Conservation (phyloP, 2,329 filamentous ascomycete species). For the Aspergillus uvarum region DNA sequence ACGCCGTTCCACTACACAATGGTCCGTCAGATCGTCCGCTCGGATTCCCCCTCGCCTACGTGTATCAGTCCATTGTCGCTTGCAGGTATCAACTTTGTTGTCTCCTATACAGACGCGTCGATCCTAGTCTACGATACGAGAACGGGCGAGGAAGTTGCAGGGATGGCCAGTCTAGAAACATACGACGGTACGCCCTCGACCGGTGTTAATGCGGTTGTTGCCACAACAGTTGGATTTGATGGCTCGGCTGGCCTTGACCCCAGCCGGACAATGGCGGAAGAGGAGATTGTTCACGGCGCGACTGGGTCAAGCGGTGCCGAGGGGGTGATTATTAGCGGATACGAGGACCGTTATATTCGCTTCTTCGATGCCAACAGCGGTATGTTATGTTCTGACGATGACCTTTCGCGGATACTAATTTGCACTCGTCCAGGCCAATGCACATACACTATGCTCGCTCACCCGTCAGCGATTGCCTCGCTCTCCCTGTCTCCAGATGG, state of each 20-base stretch:
- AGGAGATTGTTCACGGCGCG: conserved; percentile 76
- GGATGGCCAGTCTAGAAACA: conserved; percentile 91
- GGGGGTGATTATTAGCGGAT: conserved; percentile 91
- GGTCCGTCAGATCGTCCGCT: conserved; percentile 77
- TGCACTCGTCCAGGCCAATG: conserved; percentile 72
- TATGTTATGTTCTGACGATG: conserved; percentile 54
- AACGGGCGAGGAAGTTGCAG: conserved; percentile 84
- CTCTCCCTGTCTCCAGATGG: conserved; percentile 91
- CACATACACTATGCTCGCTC: conserved; percentile 97
- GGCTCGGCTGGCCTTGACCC: conserved; percentile 60
- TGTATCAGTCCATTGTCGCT: conserved; percentile 87
- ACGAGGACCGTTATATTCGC: conserved; percentile 92
- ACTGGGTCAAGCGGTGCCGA: conserved; percentile 83
- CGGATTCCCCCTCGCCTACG: conserved; percentile 73
- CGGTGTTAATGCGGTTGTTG: conserved; percentile 86
- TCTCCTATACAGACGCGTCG: conserved; percentile 85
- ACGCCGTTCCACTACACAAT: conserved; percentile 87
- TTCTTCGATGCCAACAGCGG: conserved; percentile 99
- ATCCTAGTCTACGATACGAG: conserved; percentile 90
- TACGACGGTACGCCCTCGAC: conserved; percentile 83
- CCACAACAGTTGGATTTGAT: conserved; percentile 80
- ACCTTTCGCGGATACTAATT: conserved; percentile 14
- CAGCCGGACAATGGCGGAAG: conserved; percentile 62
- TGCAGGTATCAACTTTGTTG: conserved; percentile 84
- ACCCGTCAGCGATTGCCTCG: conserved; percentile 87